phyloP scores from a whole-genome alignment of 2,329 filamentous ascomycete genomes.

The Fusarium sterilihyphosum region DNA sequence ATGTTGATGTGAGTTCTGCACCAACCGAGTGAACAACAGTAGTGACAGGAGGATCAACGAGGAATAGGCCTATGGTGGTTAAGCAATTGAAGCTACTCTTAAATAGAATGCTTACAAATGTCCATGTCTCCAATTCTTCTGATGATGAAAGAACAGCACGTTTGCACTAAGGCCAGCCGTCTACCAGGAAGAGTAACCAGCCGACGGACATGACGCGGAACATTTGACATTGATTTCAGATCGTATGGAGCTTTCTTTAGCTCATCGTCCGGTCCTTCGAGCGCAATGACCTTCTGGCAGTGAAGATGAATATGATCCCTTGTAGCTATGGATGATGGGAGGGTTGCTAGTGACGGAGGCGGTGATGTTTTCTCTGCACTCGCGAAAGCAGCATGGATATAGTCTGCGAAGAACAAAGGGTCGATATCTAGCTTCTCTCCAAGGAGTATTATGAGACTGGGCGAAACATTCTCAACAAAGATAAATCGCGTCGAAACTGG shows the following conservation, averaged over 20 bases:
- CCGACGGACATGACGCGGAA: rapidly evolving
- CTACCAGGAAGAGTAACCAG: neutral
- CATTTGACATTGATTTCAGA: rapidly evolving
- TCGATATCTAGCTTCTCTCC: neutral
- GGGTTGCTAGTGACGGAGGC: rapidly evolving
- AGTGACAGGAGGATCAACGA: neutral
- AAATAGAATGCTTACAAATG: neutral
- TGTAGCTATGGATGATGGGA: rapidly evolving
- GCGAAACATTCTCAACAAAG: neutral
- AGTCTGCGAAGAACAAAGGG: neutral
- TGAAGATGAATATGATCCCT: neutral
- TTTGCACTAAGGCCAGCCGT: neutral
- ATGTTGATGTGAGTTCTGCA: rapidly evolving
- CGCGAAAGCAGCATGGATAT: neutral
- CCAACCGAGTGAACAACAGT: rapidly evolving
- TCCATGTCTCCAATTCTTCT: rapidly evolving
- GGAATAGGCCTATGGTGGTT: neutral
- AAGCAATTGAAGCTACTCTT: too few species aligned
- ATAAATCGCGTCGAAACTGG: rapidly evolving
- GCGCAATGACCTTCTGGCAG: neutral
- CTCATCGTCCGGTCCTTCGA: rapidly evolving
- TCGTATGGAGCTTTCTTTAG: rapidly evolving
- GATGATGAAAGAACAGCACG: neutral
- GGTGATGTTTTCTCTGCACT: neutral
- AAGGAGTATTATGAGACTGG: rapidly evolving